These are phyloP conservation scores for Coemansia sp. DNA, from an alignment of 192 early-diverging fungal genomes.

Conservation along the genomic window DNA sequence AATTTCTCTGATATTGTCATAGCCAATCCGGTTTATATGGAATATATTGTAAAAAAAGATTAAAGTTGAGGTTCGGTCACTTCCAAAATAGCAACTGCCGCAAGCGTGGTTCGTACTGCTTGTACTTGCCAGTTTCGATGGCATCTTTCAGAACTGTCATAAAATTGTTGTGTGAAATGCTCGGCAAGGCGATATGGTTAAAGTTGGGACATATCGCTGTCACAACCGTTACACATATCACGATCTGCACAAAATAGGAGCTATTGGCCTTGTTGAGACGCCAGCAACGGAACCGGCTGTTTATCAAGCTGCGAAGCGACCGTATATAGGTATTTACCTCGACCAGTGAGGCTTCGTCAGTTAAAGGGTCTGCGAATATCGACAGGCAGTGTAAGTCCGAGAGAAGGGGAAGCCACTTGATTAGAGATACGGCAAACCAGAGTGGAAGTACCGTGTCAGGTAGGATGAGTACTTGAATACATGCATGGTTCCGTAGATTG, in stretches of 20 bases:
- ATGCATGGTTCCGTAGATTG: not conserved
- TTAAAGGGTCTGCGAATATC: not conserved
- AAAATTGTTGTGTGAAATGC: not conserved
- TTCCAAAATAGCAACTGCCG: not conserved
- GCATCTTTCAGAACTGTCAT: not conserved
- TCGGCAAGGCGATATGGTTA: not conserved
- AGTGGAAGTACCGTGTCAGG: not conserved
- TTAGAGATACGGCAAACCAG: not conserved
- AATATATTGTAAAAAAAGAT: not conserved
- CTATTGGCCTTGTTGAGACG: not conserved
- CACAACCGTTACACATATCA: not conserved
- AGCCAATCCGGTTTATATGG: not conserved
- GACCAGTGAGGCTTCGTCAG: not conserved
- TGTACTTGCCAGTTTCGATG: not conserved
- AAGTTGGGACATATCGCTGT: not conserved
- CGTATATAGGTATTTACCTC: not conserved
- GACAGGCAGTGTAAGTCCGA: not conserved
- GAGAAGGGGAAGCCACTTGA: not conserved
- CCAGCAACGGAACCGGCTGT: not conserved
- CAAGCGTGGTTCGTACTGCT: not conserved
- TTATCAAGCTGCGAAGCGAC: not conserved
- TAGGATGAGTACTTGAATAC: not conserved
- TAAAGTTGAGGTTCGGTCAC: not conserved
- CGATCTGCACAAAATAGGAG: not conserved
- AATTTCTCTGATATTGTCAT: not conserved